These are phyloP conservation scores for Mycena olivaceomarginata DNA, from an alignment of 768 basidiomycete species.

Conservation along the genomic window DNA sequence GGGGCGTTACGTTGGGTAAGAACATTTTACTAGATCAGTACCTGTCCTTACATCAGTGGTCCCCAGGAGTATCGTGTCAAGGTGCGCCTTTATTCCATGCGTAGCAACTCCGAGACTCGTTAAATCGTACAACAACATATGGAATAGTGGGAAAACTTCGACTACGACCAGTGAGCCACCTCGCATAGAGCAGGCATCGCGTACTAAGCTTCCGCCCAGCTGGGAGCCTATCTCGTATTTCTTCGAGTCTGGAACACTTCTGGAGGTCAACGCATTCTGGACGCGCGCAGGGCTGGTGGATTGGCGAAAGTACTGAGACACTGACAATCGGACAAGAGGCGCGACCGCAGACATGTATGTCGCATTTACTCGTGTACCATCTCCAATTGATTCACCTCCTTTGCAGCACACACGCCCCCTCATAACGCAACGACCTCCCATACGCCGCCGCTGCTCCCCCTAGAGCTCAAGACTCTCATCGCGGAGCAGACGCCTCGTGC, in stretches of 20 bases:
- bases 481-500: constrained; percentile 14
- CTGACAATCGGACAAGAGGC: constrained; percentile 28
- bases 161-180: constrained; percentile 25
- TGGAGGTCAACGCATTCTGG: constrained; percentile 19
- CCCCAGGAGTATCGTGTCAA: neutral
- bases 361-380: neutral
- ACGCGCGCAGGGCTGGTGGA: constrained; percentile 20
- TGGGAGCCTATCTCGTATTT: constrained; percentile 19
- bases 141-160: too few species aligned
- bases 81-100: constrained; percentile 10
- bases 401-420: constrained; percentile 1
- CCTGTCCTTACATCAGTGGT: neutral
- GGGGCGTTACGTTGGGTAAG: constrained; percentile 19
- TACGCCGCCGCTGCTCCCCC: constrained; percentile 6
- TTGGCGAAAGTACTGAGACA: constrained; percentile 22
- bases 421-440: neutral
- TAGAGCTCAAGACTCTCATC: constrained; percentile 24
- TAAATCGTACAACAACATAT: too few species aligned
- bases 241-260: constrained; percentile 20
- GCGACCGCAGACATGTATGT: constrained; percentile 27
- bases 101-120: too few species aligned
- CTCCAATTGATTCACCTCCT: neutral
- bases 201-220: constrained; percentile 23
- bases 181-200: constrained; percentile 17
- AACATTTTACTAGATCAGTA: constrained; percentile 17